A percentile compares a stretch with the other conserved stretches of the same genome.
Conservation (phyloP, 2,329 filamentous ascomycete genomes). For the Aspergillus bombycis region DNA sequence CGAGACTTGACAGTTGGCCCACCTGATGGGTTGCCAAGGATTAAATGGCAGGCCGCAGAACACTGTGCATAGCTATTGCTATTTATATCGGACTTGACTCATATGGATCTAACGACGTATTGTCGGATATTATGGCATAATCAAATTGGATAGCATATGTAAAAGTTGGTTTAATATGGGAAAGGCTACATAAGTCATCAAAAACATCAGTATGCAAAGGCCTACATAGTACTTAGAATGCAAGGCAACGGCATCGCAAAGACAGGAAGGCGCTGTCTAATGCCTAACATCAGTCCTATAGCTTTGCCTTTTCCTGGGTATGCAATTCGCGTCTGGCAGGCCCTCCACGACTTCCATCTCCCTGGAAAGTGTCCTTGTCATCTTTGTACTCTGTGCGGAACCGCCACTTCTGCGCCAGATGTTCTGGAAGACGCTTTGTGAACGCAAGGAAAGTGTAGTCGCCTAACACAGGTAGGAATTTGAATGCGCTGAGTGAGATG, state of each 20-base stretch:
- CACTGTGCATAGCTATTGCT: too few species aligned
- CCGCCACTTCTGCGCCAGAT: conserved; percentile 22
- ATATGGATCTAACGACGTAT: background rate
- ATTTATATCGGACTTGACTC: too few species aligned
- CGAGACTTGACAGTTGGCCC: too few species aligned
- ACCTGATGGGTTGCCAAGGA: too few species aligned
- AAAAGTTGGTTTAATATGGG: background rate
- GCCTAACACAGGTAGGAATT: conserved; percentile 68
- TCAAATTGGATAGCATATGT: accelerated
- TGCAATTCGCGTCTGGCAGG: conserved; percentile 13
- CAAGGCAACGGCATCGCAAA: background rate
- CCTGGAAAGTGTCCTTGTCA: conserved; percentile 14
- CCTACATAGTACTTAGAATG: background rate
- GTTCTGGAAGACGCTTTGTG: conserved; percentile 2
- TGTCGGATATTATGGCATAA: background rate
- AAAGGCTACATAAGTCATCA: background rate
- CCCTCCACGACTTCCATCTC: conserved; percentile 25
- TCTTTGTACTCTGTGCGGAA: conserved; percentile 15
- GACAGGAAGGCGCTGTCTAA: background rate
- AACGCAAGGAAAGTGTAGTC: conserved; percentile 51
- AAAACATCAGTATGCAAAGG: background rate
- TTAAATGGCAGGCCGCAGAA: too few species aligned
- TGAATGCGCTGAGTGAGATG: conserved; percentile 56
- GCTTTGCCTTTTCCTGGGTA: conserved; percentile 6
- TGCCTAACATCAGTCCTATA: background rate